Percentiles rank a stretch among this genome's conserved stretches.
These are phyloP conservation scores for Alternaria arbusti DNA, from an alignment of 2,329 filamentous ascomycete genomes.

Conservation along the genomic window DNA sequence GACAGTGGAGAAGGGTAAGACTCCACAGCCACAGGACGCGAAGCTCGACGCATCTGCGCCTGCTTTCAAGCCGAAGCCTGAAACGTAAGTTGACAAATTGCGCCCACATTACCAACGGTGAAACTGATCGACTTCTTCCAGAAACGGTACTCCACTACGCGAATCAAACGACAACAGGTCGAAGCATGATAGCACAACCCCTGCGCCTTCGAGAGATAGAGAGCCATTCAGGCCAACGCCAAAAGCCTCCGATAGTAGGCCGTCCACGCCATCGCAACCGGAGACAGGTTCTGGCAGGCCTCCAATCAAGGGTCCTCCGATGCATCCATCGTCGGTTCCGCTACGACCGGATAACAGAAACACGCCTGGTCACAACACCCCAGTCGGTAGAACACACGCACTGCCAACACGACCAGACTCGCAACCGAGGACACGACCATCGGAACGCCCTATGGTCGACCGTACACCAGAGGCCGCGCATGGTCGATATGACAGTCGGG, in stretches of 20 bases:
- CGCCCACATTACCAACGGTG: not conserved
- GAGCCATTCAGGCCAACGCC: constrained; percentile 17
- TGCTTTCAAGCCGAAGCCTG: constrained; percentile 66
- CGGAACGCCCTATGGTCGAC: constrained; percentile 40
- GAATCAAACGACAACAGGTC: constrained; percentile 22
- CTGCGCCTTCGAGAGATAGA: constrained; percentile 26
- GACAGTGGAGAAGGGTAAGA: constrained; percentile 46
- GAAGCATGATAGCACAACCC: constrained; percentile 17
- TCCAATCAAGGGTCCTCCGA: constrained; percentile 18
- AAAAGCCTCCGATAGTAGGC: constrained; percentile 16
- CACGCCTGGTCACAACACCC: constrained; percentile 31
- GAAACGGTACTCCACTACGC: constrained; percentile 33
- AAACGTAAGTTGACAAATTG: constrained; percentile 32
- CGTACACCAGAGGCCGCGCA: constrained; percentile 34
- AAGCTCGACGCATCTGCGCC: constrained; percentile 63
- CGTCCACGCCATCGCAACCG: constrained; percentile 21
- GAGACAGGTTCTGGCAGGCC: constrained; percentile 15
- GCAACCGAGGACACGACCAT: constrained; percentile 53
- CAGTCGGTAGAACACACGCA: constrained; percentile 44
- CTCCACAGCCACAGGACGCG: constrained; percentile 51
- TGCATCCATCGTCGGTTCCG: constrained; percentile 29
- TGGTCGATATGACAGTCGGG: constrained; percentile 43
- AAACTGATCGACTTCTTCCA: constrained; percentile 25
- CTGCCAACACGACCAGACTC: constrained; percentile 67
- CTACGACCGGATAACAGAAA: constrained; percentile 43